Percentiles rank a stretch among this genome's conserved stretches.
Evolutionary conservation across 2,329 filamentous ascomycete genomes (phyloP).

Genomic region (Colletotrichum sp.): DNA sequence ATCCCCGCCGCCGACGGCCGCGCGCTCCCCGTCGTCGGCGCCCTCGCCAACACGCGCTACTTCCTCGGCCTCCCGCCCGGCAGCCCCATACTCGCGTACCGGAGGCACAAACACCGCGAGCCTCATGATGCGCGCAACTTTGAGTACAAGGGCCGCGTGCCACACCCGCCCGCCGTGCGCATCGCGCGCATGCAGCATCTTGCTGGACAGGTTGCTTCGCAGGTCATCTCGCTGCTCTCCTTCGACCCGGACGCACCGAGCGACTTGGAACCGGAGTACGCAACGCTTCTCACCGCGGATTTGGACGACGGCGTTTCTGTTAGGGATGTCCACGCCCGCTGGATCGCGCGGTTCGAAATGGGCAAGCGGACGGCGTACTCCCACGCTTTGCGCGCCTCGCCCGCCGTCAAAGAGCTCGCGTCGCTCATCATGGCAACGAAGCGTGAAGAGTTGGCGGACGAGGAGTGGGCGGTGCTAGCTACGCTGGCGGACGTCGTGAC

Average conservation of each 20-base stretch:
- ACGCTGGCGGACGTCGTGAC: neutral
- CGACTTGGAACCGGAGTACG: neutral
- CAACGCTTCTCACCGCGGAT: neutral
- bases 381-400: accelerated
- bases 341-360: neutral
- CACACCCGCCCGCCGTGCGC: neutral
- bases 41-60: neutral
- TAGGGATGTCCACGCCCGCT: neutral
- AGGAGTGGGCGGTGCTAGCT: neutral
- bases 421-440: neutral
- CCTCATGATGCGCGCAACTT: neutral
- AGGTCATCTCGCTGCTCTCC: neutral
- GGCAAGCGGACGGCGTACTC: neutral
- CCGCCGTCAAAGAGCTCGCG: neutral
- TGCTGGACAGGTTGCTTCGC: accelerated
- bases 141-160: neutral
- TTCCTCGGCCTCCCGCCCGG: neutral
- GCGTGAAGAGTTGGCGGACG: neutral
- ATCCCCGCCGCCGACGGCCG: neutral
- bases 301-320: neutral
- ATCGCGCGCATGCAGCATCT: neutral
- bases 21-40: neutral
- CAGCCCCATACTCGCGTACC: neutral
- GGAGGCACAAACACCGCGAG: neutral
- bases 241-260: neutral